Evolutionary conservation across 495 filamentous ascomycete species (phyloP), one percentile per base, ranked within the genome.

Genomic region (Podospora tetraspora): DNA sequence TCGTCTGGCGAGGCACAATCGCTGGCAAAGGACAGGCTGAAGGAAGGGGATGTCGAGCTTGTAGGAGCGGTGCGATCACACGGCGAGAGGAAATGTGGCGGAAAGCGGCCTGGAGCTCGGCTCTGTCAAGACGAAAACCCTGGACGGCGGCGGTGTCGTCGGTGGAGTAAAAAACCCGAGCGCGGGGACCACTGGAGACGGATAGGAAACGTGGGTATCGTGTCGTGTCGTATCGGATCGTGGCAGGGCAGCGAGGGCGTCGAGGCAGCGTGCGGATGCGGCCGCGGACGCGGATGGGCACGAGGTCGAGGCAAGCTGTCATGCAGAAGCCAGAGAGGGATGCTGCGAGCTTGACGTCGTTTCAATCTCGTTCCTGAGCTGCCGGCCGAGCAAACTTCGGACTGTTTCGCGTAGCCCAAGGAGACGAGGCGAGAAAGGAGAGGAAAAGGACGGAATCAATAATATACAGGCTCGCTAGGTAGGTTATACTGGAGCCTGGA

Each of bases 381-480:
- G 43, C 19, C 61, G 27, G n/a, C 19, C 29, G 37, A n/a, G 8
- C 10, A 62, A 10, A 62, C 57, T 56, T 64, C 32, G 62, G 19
- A 29, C 52, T 37, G 23, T 62, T 16, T 32, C 52, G 59, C 57
- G 58, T 37, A 57, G 32, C 52, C 70, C 66, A 8, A 52, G 43
- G 57, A 65, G n/a, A 61, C 70, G 60, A 57, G 59, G 63, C 60
- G 75, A 65, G 66, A 67, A 59, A 60, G 25, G 62, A 64, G 56
- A 71, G 70, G 43, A 57, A 57, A 64, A 73, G 63, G 68, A 52
- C 43, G 43, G 16, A n/a, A 30, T 75, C 70, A 75, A 77, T 73
- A 75, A 77, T 73, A 75, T 68, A 75, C 73, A 75, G 73, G 73
- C 75, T 75, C 73, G 73, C 75, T 73, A 73, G 70, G 75, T 66